Conservation (phyloP, 192 early-diverging fungal genomes). For the Radiomyces spectabilis region DNA sequence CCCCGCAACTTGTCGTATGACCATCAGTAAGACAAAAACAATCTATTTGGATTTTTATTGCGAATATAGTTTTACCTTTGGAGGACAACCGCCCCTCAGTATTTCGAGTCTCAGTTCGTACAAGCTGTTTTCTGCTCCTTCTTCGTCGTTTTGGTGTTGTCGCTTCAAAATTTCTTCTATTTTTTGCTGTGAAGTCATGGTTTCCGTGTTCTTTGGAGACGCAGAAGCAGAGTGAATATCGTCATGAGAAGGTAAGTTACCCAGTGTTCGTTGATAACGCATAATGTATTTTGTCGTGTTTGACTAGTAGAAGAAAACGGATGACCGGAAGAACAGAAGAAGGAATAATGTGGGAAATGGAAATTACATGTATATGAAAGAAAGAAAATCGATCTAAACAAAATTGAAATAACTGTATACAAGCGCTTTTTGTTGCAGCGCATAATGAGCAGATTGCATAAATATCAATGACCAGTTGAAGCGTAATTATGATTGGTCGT, state of each 20-base stretch:
- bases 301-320: not conserved
- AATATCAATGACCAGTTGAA: no score
- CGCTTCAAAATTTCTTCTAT: not conserved
- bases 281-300: no score
- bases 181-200: no score
- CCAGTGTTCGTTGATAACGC: no score
- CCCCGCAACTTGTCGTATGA: constrained; percentile 32
- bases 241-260: no score
- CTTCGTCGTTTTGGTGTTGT: not conserved
- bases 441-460: no score
- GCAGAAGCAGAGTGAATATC: no score
- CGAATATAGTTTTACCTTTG: not conserved
- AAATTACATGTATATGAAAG: not conserved
- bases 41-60: not conserved
- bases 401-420: no score
- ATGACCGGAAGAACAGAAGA: not conserved
- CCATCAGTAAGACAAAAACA: not conserved
- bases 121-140: constrained; percentile 12
- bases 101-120: constrained; percentile 2
- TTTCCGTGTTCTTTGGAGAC: no score
- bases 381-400: no score
- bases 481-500: no score
- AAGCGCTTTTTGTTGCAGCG: no score
- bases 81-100: not conserved
- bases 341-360: not conserved